Base-by-base conservation (phyloP, 768 basidiomycete species). In the Chalciporus chontae region DNA sequence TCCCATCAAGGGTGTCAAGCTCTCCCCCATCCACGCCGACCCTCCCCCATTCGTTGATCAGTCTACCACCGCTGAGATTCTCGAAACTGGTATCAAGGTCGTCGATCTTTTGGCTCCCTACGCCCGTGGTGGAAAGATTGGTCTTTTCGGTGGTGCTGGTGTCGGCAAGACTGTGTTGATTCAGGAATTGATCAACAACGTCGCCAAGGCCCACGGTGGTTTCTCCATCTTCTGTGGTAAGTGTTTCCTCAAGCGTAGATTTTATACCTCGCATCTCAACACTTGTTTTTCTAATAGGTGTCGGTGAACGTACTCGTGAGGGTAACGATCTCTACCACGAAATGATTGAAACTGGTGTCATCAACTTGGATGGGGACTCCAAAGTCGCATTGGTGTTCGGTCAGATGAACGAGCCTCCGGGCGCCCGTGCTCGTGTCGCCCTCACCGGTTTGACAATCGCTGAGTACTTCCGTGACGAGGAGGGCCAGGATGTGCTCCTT, bases 291-390 rank as follows among this genome's bases (percentile, higher is more conserved):
- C 5, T 11, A 5, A 52, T 63, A 88, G 94, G 95, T 87, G 96
- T 99, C 72, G 96, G 96, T 59, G 96, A 99, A 75, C 92, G 96
- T 74, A 99, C 96, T 56, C 95, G 96, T 79, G 96, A 99, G 86
- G 96, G 96, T 76, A 99, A 99, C 79, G 96, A 94, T 77, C 75
- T 94, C 60, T 94, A 95, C 75, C 93, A 96, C 71, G 93, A 95
- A 77, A 96, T 99, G 96, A 97, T 97, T 75, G 95, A 99, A 73
- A 99, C 96, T 50, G 96, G 96, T 85, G 96, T 99, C 83, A 99
- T 99, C 83, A 95, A 98, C 77, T 85, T 98, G 68, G 83, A 97
- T 69, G 96, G 95, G 73, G 94, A 98, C 74, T 99, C 96, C 71
- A 99, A 99, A 84, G 96, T 97, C 74, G 95, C 96, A 65, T 85